Base-by-base conservation (phyloP, 495 filamentous ascomycete genomes). In the Penicillium riverlandense region DNA sequence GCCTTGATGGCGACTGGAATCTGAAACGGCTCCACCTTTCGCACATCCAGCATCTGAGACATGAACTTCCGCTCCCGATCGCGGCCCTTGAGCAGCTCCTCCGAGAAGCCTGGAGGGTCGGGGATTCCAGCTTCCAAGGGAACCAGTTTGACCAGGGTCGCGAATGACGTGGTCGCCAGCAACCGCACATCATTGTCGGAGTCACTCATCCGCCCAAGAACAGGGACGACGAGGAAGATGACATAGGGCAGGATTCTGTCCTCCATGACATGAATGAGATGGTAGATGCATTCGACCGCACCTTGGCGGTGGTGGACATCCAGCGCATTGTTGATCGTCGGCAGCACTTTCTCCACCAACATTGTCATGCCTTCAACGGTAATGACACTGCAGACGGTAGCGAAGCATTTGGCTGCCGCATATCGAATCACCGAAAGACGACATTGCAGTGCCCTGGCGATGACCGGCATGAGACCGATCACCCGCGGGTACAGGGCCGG, bases 131-230 rank as follows among this genome's bases (percentile, higher is more conserved):
- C 92, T 63, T 98, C 92, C 32, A 98, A 74, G n/a, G 92, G 92
- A 22, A 98, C 92, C n/a, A 98, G 77, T 59, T 97, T 97, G 55
- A 98, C 94, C 5, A 98, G 73, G 0, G 91, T 97, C 1, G 92
- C 92, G 52, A 98, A 98, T 10, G 90, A 94, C 1, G 94, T 98
- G 0, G 92, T 98, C 3, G 92, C 90, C 44, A 98, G 84, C 15
- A 98, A 78, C 34, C 92, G 81, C 41, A 97, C 82, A 54, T 97
- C 90, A 52, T 90, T 90, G 63, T 98, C 91, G 0, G 91, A 92
- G 61, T 98, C 92, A 60, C 90, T 96, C 92, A 98, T 98, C n/a
- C 92, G 82, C 33, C 92, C 92, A 41, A 98, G 76, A 4, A 98
- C 91, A 3, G 92, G 92, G n/a, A 96, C 91, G 37, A 98, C 91